phyloP scores from a whole-genome alignment of 2,329 filamentous ascomycete species.

The Fusarium dimerum region DNA sequence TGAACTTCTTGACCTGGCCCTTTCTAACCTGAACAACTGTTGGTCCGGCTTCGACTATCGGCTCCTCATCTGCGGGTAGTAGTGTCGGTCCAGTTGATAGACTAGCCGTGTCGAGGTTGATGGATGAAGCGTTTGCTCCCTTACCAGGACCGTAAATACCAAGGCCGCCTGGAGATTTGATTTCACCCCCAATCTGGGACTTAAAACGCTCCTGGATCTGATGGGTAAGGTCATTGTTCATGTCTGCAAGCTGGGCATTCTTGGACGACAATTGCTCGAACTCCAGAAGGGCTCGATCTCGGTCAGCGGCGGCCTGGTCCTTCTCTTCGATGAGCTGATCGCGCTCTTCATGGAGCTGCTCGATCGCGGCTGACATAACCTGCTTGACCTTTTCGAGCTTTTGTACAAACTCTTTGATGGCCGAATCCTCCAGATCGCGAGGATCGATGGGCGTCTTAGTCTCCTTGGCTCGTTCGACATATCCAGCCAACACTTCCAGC shows the following conservation, averaged over 20 bases:
- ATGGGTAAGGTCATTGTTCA: slow-evolving; percentile 94
- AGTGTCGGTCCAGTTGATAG: slow-evolving; percentile 60
- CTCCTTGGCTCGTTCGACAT: slow-evolving; percentile 83
- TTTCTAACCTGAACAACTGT: slow-evolving; percentile 95
- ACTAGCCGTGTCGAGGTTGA: slow-evolving; percentile 55
- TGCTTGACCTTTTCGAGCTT: slow-evolving; percentile 64
- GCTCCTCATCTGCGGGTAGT: slow-evolving; percentile 66
- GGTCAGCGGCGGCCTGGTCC: slow-evolving; percentile 76
- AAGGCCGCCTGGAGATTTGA: slow-evolving; percentile 53
- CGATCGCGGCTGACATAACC: slow-evolving; percentile 58
- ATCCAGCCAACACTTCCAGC: slow-evolving; percentile 84
- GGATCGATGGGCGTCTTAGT: slow-evolving; percentile 79
- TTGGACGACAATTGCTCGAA: slow-evolving; percentile 94
- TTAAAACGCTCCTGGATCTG: slow-evolving; percentile 94
- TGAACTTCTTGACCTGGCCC: slow-evolving; percentile 93
- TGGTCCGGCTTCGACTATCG: slow-evolving; percentile 70
- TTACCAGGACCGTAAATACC: slow-evolving; percentile 59
- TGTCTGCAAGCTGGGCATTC: slow-evolving; percentile 89
- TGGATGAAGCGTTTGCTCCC: slow-evolving; percentile 50
- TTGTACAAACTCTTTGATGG: slow-evolving; percentile 89
- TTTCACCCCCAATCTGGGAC: slow-evolving; percentile 61
- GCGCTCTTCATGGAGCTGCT: slow-evolving; percentile 67
- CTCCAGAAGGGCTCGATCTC: slow-evolving; percentile 90
- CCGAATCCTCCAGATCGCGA: slow-evolving; percentile 80
- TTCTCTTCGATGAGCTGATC: slow-evolving; percentile 85